Evolutionary conservation across 345 rosid species (phyloP).

Genomic region (Physaria fendleri): DNA sequence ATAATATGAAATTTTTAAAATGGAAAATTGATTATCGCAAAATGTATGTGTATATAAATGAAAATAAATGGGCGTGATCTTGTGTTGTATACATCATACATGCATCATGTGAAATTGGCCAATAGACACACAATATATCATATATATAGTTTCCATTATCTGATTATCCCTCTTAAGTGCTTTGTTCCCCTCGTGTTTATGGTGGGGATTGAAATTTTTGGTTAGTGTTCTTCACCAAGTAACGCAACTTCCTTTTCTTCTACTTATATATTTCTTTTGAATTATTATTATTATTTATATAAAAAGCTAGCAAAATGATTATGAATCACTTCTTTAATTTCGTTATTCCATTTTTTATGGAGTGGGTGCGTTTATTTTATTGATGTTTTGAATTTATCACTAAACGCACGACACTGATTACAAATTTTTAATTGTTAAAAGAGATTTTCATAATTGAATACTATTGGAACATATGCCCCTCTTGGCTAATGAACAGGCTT

Average conservation of each 20-base stretch:
- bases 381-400: background rate
- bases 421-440: no score
- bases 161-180: slow-evolving; percentile 10
- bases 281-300: background rate
- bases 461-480: background rate
- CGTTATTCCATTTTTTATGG: background rate
- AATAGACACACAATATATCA: slow-evolving; percentile 1
- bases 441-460: slow-evolving; percentile 7
- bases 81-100: no score
- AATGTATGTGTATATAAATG: no score
- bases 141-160: slow-evolving; percentile 17
- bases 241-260: slow-evolving; percentile 2
- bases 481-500: slow-evolving; percentile 17
- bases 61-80: no score
- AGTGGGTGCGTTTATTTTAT: slow-evolving; percentile 22
- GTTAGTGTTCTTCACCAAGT: slow-evolving; percentile 5
- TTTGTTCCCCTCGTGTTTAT: slow-evolving; percentile 14
- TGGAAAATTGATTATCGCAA: no score
- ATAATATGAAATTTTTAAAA: no score
- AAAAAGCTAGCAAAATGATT: background rate
- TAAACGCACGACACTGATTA: no score
- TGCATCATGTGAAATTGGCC: background rate
- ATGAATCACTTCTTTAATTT: slow-evolving; percentile 3
- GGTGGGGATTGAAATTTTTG: slow-evolving; percentile 16
- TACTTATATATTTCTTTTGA: background rate